These are phyloP conservation scores for Helianthus tuberosus DNA, from an alignment of 129 eudicot genomes.

Conservation along the genomic window DNA sequence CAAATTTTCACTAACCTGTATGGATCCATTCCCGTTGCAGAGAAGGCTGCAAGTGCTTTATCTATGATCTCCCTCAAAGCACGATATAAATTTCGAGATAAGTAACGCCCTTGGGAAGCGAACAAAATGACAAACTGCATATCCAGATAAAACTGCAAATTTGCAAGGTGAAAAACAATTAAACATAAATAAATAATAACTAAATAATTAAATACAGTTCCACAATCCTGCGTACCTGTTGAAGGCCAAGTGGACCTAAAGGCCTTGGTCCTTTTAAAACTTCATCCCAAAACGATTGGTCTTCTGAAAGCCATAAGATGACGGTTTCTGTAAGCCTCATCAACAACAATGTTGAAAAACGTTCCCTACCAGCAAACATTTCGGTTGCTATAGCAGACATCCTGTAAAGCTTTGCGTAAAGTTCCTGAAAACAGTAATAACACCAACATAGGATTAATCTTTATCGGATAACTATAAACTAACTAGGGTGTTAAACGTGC, in stretches of 20 bases:
- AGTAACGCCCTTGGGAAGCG: conserved; percentile 96
- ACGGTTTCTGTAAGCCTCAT: conserved; percentile 98
- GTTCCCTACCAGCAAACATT: conserved; percentile 96
- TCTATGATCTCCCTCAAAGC: conserved; percentile 81
- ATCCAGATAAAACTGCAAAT: conserved; percentile 88
- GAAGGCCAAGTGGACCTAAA: conserved; percentile 89
- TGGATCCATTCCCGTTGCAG: conserved; percentile 94
- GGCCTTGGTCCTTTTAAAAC: conserved; percentile 92
- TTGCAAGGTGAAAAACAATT: conserved; percentile 7
- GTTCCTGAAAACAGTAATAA: conserved; percentile 62
- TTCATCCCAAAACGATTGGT: conserved; percentile 97
- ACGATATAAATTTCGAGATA: conserved; percentile 80
- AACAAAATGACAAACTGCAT: conserved; percentile 92
- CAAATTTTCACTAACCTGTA: conserved; percentile 48
- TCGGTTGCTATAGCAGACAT: conserved; percentile 91
- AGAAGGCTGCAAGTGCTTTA: conserved; percentile 75
- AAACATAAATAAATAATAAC: background rate
- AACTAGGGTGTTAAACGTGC: too few species aligned
- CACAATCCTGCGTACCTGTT: conserved; percentile 54
- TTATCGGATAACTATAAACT: conserved; percentile 4
- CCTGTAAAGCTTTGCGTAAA: conserved; percentile 77
- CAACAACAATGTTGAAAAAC: conserved; percentile 83
- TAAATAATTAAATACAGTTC: background rate
- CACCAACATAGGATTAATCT: conserved; percentile 11
- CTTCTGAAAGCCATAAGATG: conserved; percentile 92